A percentile compares a stretch with the other conserved stretches of the same genome.
Evolutionary conservation across 2,329 filamentous ascomycete species (phyloP).

Genomic region (Neopestalotiopsis sp.): DNA sequence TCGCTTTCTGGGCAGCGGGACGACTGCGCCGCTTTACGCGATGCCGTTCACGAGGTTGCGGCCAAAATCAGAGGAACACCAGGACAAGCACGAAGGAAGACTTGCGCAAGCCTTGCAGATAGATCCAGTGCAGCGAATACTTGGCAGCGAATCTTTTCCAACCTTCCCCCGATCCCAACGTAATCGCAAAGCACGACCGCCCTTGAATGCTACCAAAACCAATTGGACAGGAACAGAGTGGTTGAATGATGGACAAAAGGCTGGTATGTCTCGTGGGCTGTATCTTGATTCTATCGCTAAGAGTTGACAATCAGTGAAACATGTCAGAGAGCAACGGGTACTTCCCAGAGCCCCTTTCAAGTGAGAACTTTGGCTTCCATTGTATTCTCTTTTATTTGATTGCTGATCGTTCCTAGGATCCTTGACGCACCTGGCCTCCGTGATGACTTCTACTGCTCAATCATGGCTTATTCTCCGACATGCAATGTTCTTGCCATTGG

Average conservation of each 20-base stretch:
- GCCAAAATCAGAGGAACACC: slow-evolving; percentile 60
- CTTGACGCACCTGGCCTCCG: slow-evolving; percentile 88
- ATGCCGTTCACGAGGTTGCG: slow-evolving; percentile 52
- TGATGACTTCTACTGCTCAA: slow-evolving; percentile 94
- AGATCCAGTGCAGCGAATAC: slow-evolving; percentile 69
- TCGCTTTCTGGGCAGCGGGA: slow-evolving; percentile 70
- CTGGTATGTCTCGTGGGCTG: slow-evolving; percentile 25
- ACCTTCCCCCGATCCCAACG: slow-evolving; percentile 36
- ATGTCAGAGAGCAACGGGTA: slow-evolving; percentile 41
- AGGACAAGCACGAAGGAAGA: slow-evolving; percentile 73
- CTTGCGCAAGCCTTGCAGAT: slow-evolving; percentile 84
- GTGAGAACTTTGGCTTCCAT: slow-evolving; percentile 46
- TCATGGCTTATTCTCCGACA: slow-evolving; percentile 82
- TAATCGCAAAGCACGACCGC: slow-evolving; percentile 32
- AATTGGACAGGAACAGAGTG: slow-evolving; percentile 51
- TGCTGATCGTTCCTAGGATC: slow-evolving; percentile 60
- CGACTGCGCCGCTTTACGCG: slow-evolving; percentile 71
- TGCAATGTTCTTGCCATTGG: slow-evolving; percentile 83
- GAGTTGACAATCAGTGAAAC: slow-evolving; percentile 21
- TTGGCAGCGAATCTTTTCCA: slow-evolving; percentile 56
- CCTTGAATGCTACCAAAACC: slow-evolving; percentile 37
- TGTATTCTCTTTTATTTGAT: too few species aligned
- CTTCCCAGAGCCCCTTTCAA: slow-evolving; percentile 80
- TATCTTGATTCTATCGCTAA: slow-evolving; percentile 20
- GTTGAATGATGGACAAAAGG: slow-evolving; percentile 34